Evolutionary conservation across 257 asterid species (phyloP).

Genomic region (Ligustrum vulgare): DNA sequence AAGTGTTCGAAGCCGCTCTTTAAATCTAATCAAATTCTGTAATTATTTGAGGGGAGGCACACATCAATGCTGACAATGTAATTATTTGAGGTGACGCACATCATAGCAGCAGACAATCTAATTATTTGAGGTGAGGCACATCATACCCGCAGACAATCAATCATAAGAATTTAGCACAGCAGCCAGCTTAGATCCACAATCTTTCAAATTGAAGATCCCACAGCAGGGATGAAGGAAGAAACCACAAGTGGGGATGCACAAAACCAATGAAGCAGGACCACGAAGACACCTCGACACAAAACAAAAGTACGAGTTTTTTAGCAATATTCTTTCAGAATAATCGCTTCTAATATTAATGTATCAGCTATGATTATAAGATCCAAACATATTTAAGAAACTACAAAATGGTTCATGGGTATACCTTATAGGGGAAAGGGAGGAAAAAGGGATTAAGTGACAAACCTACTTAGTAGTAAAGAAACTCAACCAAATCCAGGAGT

Average conservation of each 20-base stretch:
- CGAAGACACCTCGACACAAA: conserved; percentile 87
- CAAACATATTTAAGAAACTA: conserved; percentile 30
- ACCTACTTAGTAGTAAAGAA: conserved; percentile 54
- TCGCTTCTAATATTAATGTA: conserved; percentile 30
- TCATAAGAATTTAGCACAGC: conserved; percentile 76
- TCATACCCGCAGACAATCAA: conserved; percentile 66
- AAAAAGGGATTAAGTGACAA: conserved; percentile 38
- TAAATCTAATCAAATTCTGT: conserved; percentile 45
- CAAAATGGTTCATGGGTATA: conserved; percentile 26
- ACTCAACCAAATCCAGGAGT: conserved; percentile 86
- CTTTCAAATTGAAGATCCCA: conserved; percentile 87
- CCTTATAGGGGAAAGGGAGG: conserved; percentile 19
- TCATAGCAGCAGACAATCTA: conserved; percentile 55
- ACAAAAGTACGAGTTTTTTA: conserved; percentile 64
- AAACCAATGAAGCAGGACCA: conserved; percentile 92
- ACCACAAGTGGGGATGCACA: conserved; percentile 89
- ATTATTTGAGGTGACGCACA: conserved; percentile 52
- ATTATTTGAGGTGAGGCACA: conserved; percentile 51
- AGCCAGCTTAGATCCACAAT: conserved; percentile 88
- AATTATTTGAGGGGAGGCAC: too few relatives aligned
- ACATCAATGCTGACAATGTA: conserved; percentile 29
- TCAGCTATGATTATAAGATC: conserved; percentile 38
- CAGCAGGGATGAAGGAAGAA: conserved; percentile 75
- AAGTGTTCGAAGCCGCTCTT: conserved; percentile 54
- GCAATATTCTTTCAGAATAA: conserved; percentile 34